Conservation (phyloP, 2,329 filamentous ascomycete species). For the Nemania sp. region DNA sequence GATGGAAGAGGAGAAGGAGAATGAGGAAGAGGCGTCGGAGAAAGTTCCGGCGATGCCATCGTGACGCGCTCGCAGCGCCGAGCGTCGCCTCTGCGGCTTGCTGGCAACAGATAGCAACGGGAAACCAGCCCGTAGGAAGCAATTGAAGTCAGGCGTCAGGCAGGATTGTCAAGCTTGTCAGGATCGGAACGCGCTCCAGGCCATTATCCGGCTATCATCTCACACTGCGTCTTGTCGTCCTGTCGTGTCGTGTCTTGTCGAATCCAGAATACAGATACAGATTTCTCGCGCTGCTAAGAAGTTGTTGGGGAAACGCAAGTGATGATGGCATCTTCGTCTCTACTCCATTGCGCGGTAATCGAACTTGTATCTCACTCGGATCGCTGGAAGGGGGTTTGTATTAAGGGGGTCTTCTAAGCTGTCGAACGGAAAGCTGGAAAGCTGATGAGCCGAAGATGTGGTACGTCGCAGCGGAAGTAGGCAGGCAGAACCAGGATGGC, state of each 20-base stretch:
- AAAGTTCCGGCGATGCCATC: constrained; percentile 19
- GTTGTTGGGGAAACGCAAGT: not conserved
- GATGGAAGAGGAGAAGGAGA: not conserved
- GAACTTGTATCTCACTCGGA: no score
- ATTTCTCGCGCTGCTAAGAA: no score
- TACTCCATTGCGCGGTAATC: constrained; percentile 4
- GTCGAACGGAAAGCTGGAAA: not conserved
- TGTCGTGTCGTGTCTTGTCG: no score
- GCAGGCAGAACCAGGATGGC: constrained; percentile 5
- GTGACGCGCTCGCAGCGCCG: constrained; percentile 9
- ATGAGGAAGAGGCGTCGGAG: not conserved
- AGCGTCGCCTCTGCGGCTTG: constrained; percentile 3
- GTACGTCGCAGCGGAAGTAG: constrained; percentile 6
- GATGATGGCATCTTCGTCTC: not conserved
- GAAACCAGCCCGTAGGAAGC: not conserved
- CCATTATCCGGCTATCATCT: constrained; percentile 1
- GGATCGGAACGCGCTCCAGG: constrained; percentile 7
- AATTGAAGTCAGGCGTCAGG: no score
- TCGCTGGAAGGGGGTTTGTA: not conserved
- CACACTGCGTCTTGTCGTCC: not conserved
- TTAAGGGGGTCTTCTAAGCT: no score
- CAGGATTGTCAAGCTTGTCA: constrained; percentile 12
- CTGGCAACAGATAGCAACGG: not conserved
- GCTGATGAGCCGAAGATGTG: constrained; percentile 1
- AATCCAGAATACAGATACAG: no score